Base-by-base conservation (phyloP, 371 early-diverging fungal genomes). In the Basidiobolus heterosporus region DNA sequence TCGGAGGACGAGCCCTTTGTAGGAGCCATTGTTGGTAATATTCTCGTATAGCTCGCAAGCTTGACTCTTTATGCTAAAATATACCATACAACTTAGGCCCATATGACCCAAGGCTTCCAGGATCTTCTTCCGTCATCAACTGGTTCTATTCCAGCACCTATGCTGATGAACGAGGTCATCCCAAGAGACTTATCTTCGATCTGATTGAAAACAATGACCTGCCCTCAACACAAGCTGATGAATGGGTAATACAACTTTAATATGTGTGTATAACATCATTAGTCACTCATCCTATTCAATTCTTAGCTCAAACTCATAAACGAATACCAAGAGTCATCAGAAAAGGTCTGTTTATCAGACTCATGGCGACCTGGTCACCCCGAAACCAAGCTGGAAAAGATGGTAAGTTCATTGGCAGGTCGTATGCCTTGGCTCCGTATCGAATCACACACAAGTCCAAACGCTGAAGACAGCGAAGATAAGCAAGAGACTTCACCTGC, bases 21-120 rank as follows among this genome's bases (percentile, higher is more conserved):
- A 1, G 88, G 88, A n/a, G 90, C 86, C 9, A 89, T 89, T 48
- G 77, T 88, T 21, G 78, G 74, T 70, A 60, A 60, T 47, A n/a
- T 1, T 3, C 0, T 8, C 9, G 11, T 17, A 15, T 4, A 21
- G 9, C n/a, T 5, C 18, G 13, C 15, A 17, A n/a, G 23, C n/a
- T 11, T 18, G 8, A n/a, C 19, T 17, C 22, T 23, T 13, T 18
- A 39, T 22, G n/a, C 18, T 45, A 24, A 42, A 36, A 18, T 18
- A 50, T 36, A 16, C 14, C 43, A 11, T 51, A n/a, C 18, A 18
- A 7, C 24, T 8, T 47, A 60, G 80, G 85, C 0, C 87, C 90
- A 2, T 88, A 88, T 48, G 85, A 86, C 57, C 82, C 83, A 1
- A 62, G 75, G 22, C 70, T 86, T n/a, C 82, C 82, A 5, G 79